These are phyloP conservation scores for Osmanthus fragrans DNA, from an alignment of 257 asterid genomes.

Conservation along the genomic window DNA sequence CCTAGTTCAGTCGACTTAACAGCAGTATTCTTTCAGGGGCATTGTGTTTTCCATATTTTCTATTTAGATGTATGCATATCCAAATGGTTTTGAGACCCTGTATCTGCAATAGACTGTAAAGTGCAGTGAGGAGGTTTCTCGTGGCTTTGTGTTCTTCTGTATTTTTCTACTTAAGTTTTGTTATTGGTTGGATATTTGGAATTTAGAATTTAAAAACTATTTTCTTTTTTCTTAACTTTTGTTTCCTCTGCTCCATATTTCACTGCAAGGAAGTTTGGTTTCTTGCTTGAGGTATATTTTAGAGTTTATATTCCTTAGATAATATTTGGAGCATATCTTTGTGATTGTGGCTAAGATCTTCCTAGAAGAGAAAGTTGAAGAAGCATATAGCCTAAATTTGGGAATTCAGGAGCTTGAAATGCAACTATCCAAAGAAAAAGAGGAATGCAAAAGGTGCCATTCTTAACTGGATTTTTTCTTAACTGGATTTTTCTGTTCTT, in stretches of 20 bases:
- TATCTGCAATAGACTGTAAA: not conserved
- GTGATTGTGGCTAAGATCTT: slow-evolving; percentile 49
- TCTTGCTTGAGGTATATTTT: not conserved
- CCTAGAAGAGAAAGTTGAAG: slow-evolving; percentile 62
- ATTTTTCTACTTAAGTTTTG: slow-evolving; percentile 6
- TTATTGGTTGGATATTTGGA: not conserved
- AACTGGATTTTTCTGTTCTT: slow-evolving; percentile 8
- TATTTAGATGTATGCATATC: not conserved
- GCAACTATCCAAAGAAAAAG: slow-evolving; percentile 68
- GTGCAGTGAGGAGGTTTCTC: not conserved
- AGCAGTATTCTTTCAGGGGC: not conserved
- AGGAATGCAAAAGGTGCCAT: slow-evolving; percentile 67
- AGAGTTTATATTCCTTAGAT: not conserved
- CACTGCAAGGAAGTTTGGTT: slow-evolving; percentile 3
- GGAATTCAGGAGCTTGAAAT: slow-evolving; percentile 71
- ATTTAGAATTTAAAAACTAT: slow-evolving; percentile 6
- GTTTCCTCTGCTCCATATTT: not conserved
- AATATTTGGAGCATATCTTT: slow-evolving; percentile 12
- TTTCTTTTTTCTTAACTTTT: not conserved
- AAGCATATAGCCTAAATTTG: slow-evolving; percentile 47
- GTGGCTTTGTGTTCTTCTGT: not conserved
- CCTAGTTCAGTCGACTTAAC: not conserved
- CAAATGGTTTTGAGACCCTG: not conserved
- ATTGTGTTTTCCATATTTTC: not conserved
- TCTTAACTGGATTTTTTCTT: not conserved